A percentile compares a stretch with the other conserved stretches of the same genome.
Evolutionary conservation across 768 basidiomycete genomes (phyloP).

Genomic region (Pisolithus albus): DNA sequence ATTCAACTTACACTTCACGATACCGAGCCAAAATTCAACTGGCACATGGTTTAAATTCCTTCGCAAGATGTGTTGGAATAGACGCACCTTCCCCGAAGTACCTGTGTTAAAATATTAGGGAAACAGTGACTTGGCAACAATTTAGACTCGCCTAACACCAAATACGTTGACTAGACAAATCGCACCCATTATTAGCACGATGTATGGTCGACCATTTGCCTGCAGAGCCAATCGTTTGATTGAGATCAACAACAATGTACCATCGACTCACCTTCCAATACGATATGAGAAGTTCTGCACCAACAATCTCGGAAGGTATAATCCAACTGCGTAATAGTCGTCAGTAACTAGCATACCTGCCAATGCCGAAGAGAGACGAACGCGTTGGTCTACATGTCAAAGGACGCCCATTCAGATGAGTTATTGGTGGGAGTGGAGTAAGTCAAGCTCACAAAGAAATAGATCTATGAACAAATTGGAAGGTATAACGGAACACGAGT

Average conservation of each 20-base stretch:
- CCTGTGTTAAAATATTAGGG: constrained; percentile 19
- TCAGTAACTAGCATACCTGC: background rate
- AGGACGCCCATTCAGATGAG: constrained; percentile 19
- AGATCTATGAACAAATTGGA: constrained; percentile 33
- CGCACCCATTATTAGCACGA: constrained; percentile 46
- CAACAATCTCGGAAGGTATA: constrained; percentile 65
- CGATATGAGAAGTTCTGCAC: constrained; percentile 58
- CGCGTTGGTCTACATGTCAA: constrained; percentile 6
- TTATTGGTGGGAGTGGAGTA: constrained; percentile 7
- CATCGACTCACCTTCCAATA: constrained; percentile 56
- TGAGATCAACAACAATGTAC: no score
- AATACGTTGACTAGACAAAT: constrained; percentile 63
- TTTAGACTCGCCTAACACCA: constrained; percentile 45
- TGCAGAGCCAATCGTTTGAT: background rate
- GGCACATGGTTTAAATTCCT: background rate
- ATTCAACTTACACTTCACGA: constrained; percentile 46
- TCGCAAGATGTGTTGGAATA: background rate
- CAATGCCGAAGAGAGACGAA: background rate
- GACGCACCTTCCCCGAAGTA: constrained; percentile 59
- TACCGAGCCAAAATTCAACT: constrained; percentile 63
- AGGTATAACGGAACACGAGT: background rate
- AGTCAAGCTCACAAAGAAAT: constrained; percentile 40
- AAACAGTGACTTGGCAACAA: background rate
- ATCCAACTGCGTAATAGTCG: constrained; percentile 36
- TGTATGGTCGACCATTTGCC: constrained; percentile 44